phyloP scores from a whole-genome alignment of 257 asterid species.

The Echites panduratus region DNA sequence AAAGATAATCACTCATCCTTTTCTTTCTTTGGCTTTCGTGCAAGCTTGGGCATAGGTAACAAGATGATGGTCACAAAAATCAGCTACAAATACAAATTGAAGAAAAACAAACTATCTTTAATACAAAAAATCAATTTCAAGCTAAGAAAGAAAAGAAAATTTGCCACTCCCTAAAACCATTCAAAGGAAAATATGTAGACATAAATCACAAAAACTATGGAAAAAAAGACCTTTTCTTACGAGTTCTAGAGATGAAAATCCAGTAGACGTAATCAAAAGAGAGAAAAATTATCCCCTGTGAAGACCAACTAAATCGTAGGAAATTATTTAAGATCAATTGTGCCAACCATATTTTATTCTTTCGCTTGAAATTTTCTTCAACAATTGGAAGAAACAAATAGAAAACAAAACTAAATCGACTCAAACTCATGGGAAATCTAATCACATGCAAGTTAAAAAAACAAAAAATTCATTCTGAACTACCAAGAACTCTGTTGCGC shows the following conservation, averaged over 20 bases:
- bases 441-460: too few species aligned
- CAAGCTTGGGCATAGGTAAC: neutral
- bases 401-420: too few species aligned
- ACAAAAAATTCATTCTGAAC: too few species aligned
- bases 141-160: neutral
- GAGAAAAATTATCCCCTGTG: conserved; percentile 76
- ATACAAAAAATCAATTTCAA: neutral
- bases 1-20: neutral
- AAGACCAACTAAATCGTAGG: conserved; percentile 53
- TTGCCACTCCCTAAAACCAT: neutral
- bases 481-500: too few species aligned
- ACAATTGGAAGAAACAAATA: too few species aligned
- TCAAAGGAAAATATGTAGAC: neutral
- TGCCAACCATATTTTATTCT: neutral
- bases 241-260: conserved; percentile 85
- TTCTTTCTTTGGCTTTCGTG: neutral
- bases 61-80: neutral
- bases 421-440: too few species aligned
- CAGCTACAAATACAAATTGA: too few species aligned
- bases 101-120: neutral
- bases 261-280: conserved; percentile 81
- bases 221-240: conserved; percentile 51
- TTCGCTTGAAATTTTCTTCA: neutral
- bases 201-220: neutral
- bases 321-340: conserved; percentile 40